These are phyloP conservation scores for Dorcoceras hygrometricum DNA, from an alignment of 257 asterid species.

Conservation along the genomic window DNA sequence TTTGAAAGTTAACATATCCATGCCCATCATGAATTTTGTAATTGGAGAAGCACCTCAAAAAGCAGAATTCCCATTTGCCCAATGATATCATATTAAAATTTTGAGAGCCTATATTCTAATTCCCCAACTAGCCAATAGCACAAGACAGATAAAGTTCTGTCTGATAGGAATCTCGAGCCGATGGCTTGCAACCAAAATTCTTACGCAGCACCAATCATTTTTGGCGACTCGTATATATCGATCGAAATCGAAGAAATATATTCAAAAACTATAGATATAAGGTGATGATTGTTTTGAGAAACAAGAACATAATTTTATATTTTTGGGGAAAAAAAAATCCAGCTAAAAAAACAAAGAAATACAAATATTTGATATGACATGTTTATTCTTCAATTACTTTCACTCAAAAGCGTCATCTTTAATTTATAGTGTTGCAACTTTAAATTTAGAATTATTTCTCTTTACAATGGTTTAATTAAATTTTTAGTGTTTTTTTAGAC, in stretches of 20 bases:
- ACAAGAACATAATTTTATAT: too few species aligned
- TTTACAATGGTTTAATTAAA: conserved; percentile 11
- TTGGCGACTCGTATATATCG: neutral
- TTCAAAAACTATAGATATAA: too few species aligned
- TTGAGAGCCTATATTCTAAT: conserved; percentile 38
- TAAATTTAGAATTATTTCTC: conserved; percentile 25
- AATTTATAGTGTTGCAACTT: neutral
- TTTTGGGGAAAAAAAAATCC: too few species aligned
- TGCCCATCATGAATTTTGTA: conserved; percentile 36
- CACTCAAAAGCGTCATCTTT: too few species aligned
- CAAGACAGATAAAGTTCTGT: conserved; percentile 37
- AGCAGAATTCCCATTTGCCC: conserved; percentile 65
- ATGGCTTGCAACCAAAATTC: too few species aligned
- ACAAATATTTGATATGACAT: too few species aligned
- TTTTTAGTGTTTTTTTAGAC: conserved; percentile 19
- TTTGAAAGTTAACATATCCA: conserved; percentile 20
- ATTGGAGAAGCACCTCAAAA: conserved; percentile 55
- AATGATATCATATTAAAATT: conserved; percentile 47
- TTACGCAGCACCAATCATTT: neutral
- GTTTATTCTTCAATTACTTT: too few species aligned
- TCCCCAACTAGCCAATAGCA: conserved; percentile 42
- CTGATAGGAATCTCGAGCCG: neutral
- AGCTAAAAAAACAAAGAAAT: too few species aligned
- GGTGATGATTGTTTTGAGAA: too few species aligned
- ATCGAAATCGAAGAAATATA: too few species aligned